Evolutionary conservation across 148 eudicot genomes (phyloP).

Genomic region (Arctostaphylos glauca): DNA sequence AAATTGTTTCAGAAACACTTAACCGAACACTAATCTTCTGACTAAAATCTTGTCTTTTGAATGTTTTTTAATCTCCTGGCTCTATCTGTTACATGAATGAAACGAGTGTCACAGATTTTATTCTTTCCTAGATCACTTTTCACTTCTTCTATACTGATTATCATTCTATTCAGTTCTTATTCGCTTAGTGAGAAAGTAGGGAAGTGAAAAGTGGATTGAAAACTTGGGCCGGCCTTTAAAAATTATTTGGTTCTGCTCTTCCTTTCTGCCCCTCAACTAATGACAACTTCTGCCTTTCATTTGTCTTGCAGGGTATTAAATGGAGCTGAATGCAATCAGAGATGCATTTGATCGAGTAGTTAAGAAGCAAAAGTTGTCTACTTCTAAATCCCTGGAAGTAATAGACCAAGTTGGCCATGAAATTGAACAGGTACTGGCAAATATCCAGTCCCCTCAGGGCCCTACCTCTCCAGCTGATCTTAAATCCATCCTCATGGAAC

Average conservation of each 20-base stretch:
- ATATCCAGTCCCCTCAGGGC: constrained; percentile 32
- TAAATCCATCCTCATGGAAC: constrained; percentile 33
- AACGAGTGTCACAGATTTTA: background rate
- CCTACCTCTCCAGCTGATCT: constrained; percentile 22
- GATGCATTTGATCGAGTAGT: constrained; percentile 48
- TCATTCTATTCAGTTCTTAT: background rate
- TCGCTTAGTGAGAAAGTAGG: background rate
- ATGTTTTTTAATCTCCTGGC: background rate
- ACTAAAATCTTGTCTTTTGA: background rate
- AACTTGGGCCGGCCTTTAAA: background rate
- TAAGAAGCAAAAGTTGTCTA: constrained; percentile 51
- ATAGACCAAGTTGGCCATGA: constrained; percentile 43
- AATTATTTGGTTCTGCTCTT: background rate
- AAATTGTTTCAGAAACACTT: no score
- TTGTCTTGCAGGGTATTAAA: constrained; percentile 22
- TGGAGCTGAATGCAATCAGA: constrained; percentile 45
- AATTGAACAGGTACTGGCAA: constrained; percentile 39
- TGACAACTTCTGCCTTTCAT: background rate
- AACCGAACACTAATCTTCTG: no score
- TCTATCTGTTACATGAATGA: background rate
- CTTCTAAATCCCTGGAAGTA: constrained; percentile 46
- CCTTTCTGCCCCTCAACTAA: background rate
- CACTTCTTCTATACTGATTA: background rate
- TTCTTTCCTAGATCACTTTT: background rate
- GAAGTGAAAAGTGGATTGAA: background rate